Conservation (phyloP, 1,284 basidiomycete species). For the Sanghuangporus weigelae region DNA sequence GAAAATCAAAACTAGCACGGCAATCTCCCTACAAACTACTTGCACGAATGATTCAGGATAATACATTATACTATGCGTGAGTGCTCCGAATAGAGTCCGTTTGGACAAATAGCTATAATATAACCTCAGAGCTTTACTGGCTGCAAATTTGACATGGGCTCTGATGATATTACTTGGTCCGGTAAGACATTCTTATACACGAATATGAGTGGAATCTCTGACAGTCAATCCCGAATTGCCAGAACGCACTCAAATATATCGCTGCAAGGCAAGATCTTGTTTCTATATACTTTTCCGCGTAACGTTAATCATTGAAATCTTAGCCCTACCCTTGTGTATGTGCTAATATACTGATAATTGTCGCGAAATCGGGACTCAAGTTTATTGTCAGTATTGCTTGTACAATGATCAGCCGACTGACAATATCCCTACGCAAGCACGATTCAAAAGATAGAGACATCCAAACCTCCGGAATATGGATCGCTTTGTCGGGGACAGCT, state of each 20-base stretch:
- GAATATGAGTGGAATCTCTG: not conserved
- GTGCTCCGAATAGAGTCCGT: not conserved
- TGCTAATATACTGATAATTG: not conserved
- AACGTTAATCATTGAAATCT: not conserved
- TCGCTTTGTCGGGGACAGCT: no score
- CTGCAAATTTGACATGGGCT: constrained; percentile 2
- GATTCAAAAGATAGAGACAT: no score
- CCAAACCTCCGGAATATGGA: no score
- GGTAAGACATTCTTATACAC: not conserved
- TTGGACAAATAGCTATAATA: not conserved
- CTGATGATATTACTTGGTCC: constrained; percentile 1
- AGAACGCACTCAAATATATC: not conserved
- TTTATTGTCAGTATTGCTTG: not conserved
- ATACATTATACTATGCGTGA: not conserved
- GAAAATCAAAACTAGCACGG: not conserved
- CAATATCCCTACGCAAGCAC: constrained; percentile 1
- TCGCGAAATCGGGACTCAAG: not conserved
- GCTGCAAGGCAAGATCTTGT: not conserved
- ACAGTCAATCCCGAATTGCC: not conserved
- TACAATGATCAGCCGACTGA: constrained; percentile 5
- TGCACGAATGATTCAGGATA: not conserved
- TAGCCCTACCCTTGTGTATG: not conserved
- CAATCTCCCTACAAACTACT: not conserved
- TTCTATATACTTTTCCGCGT: not conserved
- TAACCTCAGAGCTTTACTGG: not conserved